phyloP scores from a whole-genome alignment of 1,139 yeast species.

The Geotrichum europaeum region DNA sequence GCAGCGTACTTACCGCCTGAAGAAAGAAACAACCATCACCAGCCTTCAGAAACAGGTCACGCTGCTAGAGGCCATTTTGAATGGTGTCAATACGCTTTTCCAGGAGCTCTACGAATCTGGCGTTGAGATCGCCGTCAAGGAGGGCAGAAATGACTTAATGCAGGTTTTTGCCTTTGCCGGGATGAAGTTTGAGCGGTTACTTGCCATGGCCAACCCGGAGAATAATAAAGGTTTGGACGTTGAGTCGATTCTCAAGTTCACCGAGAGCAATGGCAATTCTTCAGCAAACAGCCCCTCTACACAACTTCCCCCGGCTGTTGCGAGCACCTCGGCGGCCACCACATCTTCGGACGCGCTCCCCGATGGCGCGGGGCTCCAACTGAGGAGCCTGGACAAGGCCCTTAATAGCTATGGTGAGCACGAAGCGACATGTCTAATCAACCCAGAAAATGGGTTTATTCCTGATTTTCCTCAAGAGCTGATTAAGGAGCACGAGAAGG shows the following conservation, averaged over 20 bases:
- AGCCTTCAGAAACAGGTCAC: slow-evolving; percentile 4
- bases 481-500: not conserved
- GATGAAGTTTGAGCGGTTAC: not conserved
- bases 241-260: not conserved
- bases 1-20: slow-evolving; percentile 14
- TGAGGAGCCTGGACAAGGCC: not conserved
- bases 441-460: not conserved
- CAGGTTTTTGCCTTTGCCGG: slow-evolving; percentile 6
- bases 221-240: not conserved
- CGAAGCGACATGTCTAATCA: not conserved
- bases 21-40: slow-evolving; percentile 10
- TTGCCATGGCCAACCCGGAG: slow-evolving; percentile 1
- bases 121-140: slow-evolving; percentile 17
- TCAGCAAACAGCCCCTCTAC: not conserved
- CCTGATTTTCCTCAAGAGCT: not conserved
- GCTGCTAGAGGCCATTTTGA: not conserved
- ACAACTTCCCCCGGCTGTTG: not conserved
- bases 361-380: not conserved
- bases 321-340: not conserved
- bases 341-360: not conserved
- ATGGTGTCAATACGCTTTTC: slow-evolving; percentile 3
- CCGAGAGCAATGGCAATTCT: not conserved
- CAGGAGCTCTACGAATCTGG: slow-evolving; percentile 16
- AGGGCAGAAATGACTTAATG: slow-evolving; percentile 11
- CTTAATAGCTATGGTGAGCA: not conserved